phyloP scores from a whole-genome alignment of 768 basidiomycete species.

The Scleroderma bovista region DNA sequence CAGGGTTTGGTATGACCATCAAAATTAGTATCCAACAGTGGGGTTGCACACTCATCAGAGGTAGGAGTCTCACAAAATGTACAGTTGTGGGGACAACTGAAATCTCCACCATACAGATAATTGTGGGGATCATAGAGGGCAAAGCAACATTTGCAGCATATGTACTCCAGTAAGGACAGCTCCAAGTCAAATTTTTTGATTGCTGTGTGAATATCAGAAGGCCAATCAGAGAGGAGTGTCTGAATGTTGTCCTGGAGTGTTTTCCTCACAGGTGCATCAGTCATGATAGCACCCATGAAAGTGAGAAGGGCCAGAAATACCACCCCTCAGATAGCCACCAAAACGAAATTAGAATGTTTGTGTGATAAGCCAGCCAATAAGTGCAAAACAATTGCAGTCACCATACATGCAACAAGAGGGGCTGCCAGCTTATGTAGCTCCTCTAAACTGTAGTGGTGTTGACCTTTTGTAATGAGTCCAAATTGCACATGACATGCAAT shows the following conservation, averaged over 20 bases:
- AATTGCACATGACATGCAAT: too few relatives aligned
- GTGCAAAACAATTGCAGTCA: background rate
- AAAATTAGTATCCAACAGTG: background rate
- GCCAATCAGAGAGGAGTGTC: background rate
- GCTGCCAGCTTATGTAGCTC: too few relatives aligned
- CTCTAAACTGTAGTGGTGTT: too few relatives aligned
- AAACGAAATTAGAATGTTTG: background rate
- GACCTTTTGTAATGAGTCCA: background rate
- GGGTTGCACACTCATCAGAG: constrained; percentile 8
- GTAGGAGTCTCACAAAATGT: constrained; percentile 9
- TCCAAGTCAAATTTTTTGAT: constrained; percentile 12
- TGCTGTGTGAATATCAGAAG: constrained; percentile 13
- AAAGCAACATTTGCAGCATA: constrained; percentile 27
- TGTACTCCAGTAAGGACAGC: constrained; percentile 11
- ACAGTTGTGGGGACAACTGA: constrained; percentile 15
- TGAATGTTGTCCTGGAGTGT: too few relatives aligned
- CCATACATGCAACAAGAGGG: background rate
- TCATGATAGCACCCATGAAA: too few relatives aligned
- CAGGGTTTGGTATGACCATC: background rate
- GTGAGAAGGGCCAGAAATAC: too few relatives aligned
- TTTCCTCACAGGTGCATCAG: background rate
- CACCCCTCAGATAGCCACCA: too few relatives aligned
- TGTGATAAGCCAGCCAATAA: background rate
- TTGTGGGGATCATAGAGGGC: constrained; percentile 11
- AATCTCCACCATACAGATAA: background rate